A percentile compares a stretch with the other conserved stretches of the same genome.
Conservation (phyloP, 306 rosid genomes). For the cucumber (Cucumis sativus) region Cucumber_9930_V3 NC_026659.2:24301501-24302000, state of each 20-base stretch:
- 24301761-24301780: background rate
- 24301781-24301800: background rate
- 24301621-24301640: constrained; percentile 85
- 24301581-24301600: constrained; percentile 19
- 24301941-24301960: constrained; percentile 68
- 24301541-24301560: constrained; percentile 15
- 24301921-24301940: constrained; percentile 86
- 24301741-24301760: constrained; percentile 83
- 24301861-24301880: constrained; percentile 14
- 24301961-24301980: constrained; percentile 88
- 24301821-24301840: background rate
- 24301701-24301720: constrained; percentile 87
- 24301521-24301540: background rate
- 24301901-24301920: constrained; percentile 94
- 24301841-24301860: background rate
- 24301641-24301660: constrained; percentile 95
- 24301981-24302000: constrained; percentile 73
- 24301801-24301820: background rate
- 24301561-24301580: constrained; percentile 38
- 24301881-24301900: constrained; percentile 90
- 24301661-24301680: constrained; percentile 71
- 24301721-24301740: constrained; percentile 80
- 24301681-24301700: constrained; percentile 94
- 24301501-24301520: constrained; percentile 5
- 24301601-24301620: constrained; percentile 32